Conservation (phyloP, 2,329 filamentous ascomycete genomes). For the Alternaria angustiovoidea region DNA sequence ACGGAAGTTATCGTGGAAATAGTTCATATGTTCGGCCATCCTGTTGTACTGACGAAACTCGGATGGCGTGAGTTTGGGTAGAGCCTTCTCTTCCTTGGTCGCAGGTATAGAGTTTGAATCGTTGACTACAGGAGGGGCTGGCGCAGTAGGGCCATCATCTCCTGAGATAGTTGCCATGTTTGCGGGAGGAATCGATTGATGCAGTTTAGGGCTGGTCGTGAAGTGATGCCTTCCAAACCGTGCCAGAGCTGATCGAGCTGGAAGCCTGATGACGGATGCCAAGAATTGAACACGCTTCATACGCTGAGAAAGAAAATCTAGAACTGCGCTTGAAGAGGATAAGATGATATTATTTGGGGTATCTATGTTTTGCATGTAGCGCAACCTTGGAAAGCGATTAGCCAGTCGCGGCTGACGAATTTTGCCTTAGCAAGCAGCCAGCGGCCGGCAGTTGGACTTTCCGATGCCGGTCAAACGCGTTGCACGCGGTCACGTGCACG, state of each 20-base stretch:
- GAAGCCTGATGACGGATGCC: slow-evolving; percentile 6
- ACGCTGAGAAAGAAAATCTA: neutral
- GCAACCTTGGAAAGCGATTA: slow-evolving; percentile 10
- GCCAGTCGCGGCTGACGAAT: slow-evolving; percentile 28
- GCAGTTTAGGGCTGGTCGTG: slow-evolving; percentile 1
- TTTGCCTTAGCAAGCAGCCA: slow-evolving; percentile 27
- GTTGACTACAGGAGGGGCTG: slow-evolving; percentile 10
- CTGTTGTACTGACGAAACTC: slow-evolving; percentile 76
- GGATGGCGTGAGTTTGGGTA: slow-evolving; percentile 69
- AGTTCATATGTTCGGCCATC: slow-evolving; percentile 78
- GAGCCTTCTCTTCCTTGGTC: slow-evolving; percentile 41
- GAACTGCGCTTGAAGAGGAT: neutral
- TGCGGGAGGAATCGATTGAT: neutral
- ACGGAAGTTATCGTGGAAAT: slow-evolving; percentile 59
- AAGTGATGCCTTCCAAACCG: neutral
- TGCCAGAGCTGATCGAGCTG: neutral
- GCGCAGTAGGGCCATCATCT: slow-evolving; percentile 3
- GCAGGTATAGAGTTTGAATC: neutral
- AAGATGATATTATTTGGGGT: slow-evolving; percentile 1
- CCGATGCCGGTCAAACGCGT: slow-evolving; percentile 18
- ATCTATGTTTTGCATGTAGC: slow-evolving; percentile 16
- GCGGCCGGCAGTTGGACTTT: slow-evolving; percentile 20
- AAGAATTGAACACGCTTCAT: slow-evolving; percentile 16
- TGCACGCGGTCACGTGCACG: slow-evolving; percentile 19
- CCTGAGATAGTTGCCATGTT: slow-evolving; percentile 14